Base-by-base conservation (phyloP, 2,329 filamentous ascomycete species). In the Fusarium citri region DNA sequence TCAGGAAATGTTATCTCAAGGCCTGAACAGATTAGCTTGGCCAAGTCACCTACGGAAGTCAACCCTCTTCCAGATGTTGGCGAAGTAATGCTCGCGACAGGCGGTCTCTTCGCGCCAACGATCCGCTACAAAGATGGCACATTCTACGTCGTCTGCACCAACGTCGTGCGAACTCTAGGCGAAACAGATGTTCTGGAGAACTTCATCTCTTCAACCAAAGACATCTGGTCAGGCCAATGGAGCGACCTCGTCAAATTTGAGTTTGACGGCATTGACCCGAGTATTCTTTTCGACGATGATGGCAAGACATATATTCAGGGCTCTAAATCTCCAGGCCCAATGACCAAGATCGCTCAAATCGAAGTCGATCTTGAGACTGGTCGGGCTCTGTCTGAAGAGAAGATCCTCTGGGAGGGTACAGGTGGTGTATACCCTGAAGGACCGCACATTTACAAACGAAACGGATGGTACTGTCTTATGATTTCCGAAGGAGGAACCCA, bases 121-220 rank as follows among this genome's bases (percentile, higher is more conserved):
- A 64, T 64, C 22, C 59, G 61, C 3, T 59, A 59, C 2, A 46
- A n/a, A 3, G 25, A 59, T 8, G 45, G 61, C 0, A 59, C 30
- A 4, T 64, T 64, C 15, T 64, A 64, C n/a, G 51, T 64, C 7
- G 51, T 64, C 2, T 64, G 61, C 8, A 64, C 61, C 1, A 64
- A 64, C 7, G 59, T 64, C 6, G 30, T 57, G 2, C 43, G 30
- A 5, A 40, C 49, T 7, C 49, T 51, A 7, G 54, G 54, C 2
- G 23, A 56, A 9, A 2, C 22, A 14, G 54, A 49, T 18, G 31
- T 50, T 15, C 16, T 49, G 2, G 54, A 59, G 12, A 64, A 64
- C 16, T 64, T 64, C 6, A 46, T 64, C 14, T 41, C 60, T 0
- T 50, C 59, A 0, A 64, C 59, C 1, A n/a, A 45, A 1, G 59